Evolutionary conservation across 495 filamentous ascomycete species (phyloP).

Genomic region (Pseudevernia furfuracea): DNA sequence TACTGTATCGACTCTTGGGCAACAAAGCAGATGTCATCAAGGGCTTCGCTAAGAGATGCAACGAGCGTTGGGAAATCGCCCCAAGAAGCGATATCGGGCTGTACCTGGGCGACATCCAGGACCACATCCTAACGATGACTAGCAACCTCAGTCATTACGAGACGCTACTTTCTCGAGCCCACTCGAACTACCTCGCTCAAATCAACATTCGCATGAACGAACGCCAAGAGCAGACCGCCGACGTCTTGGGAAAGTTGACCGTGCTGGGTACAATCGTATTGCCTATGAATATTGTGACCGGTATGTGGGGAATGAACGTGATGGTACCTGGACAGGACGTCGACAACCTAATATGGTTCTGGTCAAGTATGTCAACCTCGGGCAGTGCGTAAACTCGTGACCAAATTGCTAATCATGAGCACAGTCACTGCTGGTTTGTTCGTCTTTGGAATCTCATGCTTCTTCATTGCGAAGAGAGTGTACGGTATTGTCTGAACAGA

Average conservation of each 20-base stretch:
- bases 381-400: conserved; percentile 9
- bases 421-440: conserved; percentile 68
- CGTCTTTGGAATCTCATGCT: conserved; percentile 69
- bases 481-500: conserved; percentile 53
- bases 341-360: conserved; percentile 58
- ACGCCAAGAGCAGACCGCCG: conserved; percentile 89
- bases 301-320: conserved; percentile 99
- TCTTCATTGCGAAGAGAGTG: conserved; percentile 72
- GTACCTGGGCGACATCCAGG: conserved; percentile 95
- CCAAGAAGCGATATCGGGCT: conserved; percentile 90
- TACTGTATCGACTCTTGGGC: conserved; percentile 80
- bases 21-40: conserved; percentile 99
- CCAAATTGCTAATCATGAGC: conserved; percentile 6
- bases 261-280: conserved; percentile 94
- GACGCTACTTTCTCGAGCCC: conserved; percentile 84
- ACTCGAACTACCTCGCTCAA: conserved; percentile 91
- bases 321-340: conserved; percentile 82
- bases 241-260: conserved; percentile 89
- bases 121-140: conserved; percentile 98
- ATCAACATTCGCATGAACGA: conserved; percentile 97
- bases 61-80: conserved; percentile 95
- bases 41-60: conserved; percentile 97
- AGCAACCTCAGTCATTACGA: conserved; percentile 91
- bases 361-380: conserved; percentile 41
- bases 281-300: conserved; percentile 97